Conservation (phyloP, 306 rosid genomes). For the Parietaria judaica region DNA sequence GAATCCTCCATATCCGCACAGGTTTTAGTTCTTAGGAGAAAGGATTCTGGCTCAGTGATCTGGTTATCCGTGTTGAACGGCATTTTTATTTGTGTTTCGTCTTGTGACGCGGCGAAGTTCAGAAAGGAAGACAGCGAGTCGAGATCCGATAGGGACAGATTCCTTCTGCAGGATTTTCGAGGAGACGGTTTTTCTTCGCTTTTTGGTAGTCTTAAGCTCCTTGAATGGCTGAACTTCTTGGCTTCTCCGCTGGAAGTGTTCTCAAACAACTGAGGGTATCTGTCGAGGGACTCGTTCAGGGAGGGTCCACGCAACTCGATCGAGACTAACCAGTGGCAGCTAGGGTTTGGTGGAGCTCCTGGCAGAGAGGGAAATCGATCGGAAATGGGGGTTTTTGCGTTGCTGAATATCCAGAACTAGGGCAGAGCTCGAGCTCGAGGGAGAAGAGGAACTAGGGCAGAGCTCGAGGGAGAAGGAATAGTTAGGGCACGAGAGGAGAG, state of each 20-base stretch:
- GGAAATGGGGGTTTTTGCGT: too few relatives aligned
- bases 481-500: too few relatives aligned
- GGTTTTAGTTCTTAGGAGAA: constrained; percentile 17
- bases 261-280: constrained; percentile 62
- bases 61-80: constrained; percentile 20
- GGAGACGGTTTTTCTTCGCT: constrained; percentile 41
- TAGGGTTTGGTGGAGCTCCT: too few relatives aligned
- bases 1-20: constrained; percentile 20
- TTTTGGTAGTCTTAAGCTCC: constrained; percentile 45
- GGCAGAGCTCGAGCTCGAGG: too few relatives aligned
- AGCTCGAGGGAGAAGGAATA: too few relatives aligned
- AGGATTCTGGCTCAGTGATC: constrained; percentile 25
- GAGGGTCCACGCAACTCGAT: constrained; percentile 46
- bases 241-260: constrained; percentile 31
- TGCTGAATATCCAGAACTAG: too few relatives aligned
- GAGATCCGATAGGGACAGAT: constrained; percentile 64
- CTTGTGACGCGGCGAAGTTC: constrained; percentile 36
- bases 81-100: constrained; percentile 28
- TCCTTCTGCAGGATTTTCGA: constrained; percentile 46
- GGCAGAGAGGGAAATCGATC: too few relatives aligned
- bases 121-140: constrained; percentile 55
- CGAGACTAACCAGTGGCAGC: constrained; percentile 11
- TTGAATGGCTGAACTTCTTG: constrained; percentile 36
- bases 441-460: too few relatives aligned
- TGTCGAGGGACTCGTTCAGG: constrained; percentile 50